Base-by-base conservation (phyloP, 441 rosid species). In the Corymbia citriodora region DNA sequence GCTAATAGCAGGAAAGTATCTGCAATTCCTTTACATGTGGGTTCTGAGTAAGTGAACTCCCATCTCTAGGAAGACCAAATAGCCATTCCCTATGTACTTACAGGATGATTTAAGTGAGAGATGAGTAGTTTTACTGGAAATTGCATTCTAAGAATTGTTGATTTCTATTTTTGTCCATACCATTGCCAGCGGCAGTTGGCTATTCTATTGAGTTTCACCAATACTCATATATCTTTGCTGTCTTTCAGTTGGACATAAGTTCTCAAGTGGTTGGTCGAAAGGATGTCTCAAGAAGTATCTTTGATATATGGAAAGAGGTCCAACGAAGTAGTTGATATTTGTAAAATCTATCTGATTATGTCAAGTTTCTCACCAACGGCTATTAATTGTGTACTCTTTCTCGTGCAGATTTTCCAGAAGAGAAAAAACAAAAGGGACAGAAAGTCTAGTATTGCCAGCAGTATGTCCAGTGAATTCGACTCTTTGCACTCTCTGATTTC, bases 271-370 rank as follows among this genome's bases (percentile, higher is more conserved):
- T 97, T 93, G 99, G 99, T 89, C 95, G 94, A 88, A 98, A 98
- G 95, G 99, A 98, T 92, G 92, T 97, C 91, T 97, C 98, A 89
- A 96, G 94, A 93, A 95, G 95, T 94, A 93, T 95, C 90, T 98
- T 96, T 94, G 99, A 98, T 90, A 93, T 98, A 92, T 98, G 99
- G 99, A 98, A 96, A 94, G 99, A 97, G 99, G 99, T 97, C 92
- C 88, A 54, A 55, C 49, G 72, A 88, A 74, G 86, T 57, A 52
- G 89, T 89, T 82, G 70, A 68, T 61, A 91, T 61, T 50, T 88
- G 82, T 89, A 45, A 45, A 79, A 25, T 45, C 9, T 40, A 79
- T 45, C 52, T 45, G 52, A 79, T 79, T 2, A 25, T 79, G n/a
- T 79, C n/a, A 45, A 23, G n/a, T 79, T 79, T 79, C 85, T 45